Evolutionary conservation across 1,284 basidiomycete species (phyloP), one percentile per base, ranked within the genome.

Genomic region (Puccinia polysora): DNA sequence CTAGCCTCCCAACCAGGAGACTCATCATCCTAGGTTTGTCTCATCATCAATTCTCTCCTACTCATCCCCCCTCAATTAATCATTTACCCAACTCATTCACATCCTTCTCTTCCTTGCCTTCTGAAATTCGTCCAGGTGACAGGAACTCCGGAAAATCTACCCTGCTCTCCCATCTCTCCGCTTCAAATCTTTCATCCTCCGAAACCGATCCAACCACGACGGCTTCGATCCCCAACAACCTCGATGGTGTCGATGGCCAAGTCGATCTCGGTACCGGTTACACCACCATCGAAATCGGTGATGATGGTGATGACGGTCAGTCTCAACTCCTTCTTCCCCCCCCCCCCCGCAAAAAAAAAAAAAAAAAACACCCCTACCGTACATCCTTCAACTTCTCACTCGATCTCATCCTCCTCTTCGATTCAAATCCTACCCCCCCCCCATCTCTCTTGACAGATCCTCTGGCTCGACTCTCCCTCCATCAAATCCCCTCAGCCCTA

Each of bases 261-360:
- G 79, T 81, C 7, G 88, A 91, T 77, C 89, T 92, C 80, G 89
- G 90, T 0, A 80, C 94, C 72, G 90, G 90, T 38, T 95, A 92
- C 78, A 88, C 92, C 76, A 91, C 89, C 84, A 84, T 89, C 12
- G 88, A 92, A 78, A 85, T 92, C 45, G 83, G 86, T 71, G 90
- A 92, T 76, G 91, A 93, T 43, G 89, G 85, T 2, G 91, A 94
- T 77, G 90, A 92, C 85, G 91, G 91, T 89, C 71, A 75, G 85
- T 81, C 14, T 6, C 49, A 4, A 14, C 5, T 30, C 34, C 6
- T 58, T 32, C 23, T 30, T 74, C 64, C n/a, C n/a, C n/a, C n/a
- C n/a, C n/a, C n/a, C n/a, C n/a, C n/a, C n/a, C n/a, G n/a, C n/a
- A n/a, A n/a, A n/a, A n/a, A n/a, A n/a, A n/a, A n/a, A n/a, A n/a